phyloP scores from a whole-genome alignment of 192 early-diverging fungal genomes.

The Mortierella claussenii region DNA sequence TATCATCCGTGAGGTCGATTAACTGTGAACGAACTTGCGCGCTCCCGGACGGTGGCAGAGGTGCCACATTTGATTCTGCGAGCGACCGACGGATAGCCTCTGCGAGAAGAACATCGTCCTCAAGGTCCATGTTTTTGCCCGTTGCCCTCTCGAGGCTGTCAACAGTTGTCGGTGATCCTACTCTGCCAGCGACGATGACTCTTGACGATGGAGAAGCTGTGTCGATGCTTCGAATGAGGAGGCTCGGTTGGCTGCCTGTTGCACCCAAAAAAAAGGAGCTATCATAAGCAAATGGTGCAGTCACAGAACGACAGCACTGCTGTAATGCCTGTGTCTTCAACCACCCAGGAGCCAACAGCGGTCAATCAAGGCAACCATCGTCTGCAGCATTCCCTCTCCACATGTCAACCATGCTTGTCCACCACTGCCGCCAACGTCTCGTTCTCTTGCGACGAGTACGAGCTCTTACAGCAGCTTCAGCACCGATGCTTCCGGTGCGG shows the following conservation, averaged over 20 bases:
- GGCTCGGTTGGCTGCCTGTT: too few relatives aligned
- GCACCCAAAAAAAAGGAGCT: too few relatives aligned
- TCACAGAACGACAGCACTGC: too few relatives aligned
- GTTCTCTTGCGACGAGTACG: constrained; percentile 1
- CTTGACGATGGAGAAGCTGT: not conserved
- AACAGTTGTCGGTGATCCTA: not conserved
- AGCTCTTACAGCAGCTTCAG: not conserved
- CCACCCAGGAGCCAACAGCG: not conserved
- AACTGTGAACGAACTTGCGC: too few relatives aligned
- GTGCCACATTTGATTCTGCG: constrained; percentile 10
- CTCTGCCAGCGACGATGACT: not conserved
- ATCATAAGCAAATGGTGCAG: too few relatives aligned
- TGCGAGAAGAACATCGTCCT: constrained; percentile 26
- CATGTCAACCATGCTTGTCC: not conserved
- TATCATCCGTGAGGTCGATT: constrained; percentile 37
- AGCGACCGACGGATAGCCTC: constrained; percentile 47
- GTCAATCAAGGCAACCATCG: too few relatives aligned
- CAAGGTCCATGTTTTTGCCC: constrained; percentile 13
- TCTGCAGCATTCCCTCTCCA: not conserved
- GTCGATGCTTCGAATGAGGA: too few relatives aligned
- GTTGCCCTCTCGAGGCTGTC: not conserved
- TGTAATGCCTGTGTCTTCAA: not conserved
- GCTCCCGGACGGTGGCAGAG: not conserved
- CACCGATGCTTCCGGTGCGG: not conserved
- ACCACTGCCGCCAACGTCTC: constrained; percentile 9